These are phyloP conservation scores for Isatis tinctoria DNA, from an alignment of 345 rosid species.

Conservation along the genomic window DNA sequence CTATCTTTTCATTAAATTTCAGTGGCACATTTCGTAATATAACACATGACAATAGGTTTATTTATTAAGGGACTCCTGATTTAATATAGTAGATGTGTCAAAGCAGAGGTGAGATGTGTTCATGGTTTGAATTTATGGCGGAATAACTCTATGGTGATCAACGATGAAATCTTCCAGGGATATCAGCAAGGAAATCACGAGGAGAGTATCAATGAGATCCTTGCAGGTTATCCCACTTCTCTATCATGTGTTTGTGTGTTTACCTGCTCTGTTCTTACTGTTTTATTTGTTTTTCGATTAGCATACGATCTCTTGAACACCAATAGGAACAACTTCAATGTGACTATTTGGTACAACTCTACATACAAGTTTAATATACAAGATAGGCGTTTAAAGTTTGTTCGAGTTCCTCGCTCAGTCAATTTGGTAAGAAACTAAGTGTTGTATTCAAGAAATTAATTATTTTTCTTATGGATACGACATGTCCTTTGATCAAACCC, in stretches of 20 bases:
- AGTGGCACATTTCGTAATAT: too few species aligned
- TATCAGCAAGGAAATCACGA: constrained; percentile 56
- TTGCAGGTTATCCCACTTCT: constrained; percentile 51
- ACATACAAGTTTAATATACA: constrained; percentile 36
- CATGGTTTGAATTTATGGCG: constrained; percentile 58
- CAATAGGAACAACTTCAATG: constrained; percentile 6
- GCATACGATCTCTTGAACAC: constrained; percentile 87
- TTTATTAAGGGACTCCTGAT: too few species aligned
- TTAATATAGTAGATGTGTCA: too few species aligned
- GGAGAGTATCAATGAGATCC: constrained; percentile 50
- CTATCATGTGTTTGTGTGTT: constrained; percentile 2
- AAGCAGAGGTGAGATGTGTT: constrained; percentile 21
- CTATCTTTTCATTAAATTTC: too few species aligned
- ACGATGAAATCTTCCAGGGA: constrained; percentile 65
- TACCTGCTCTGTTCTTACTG: not conserved
- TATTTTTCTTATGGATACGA: not conserved
- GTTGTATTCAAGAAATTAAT: constrained; percentile 2
- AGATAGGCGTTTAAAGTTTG: constrained; percentile 18
- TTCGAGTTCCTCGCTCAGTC: constrained; percentile 66
- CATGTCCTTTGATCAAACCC: not conserved
- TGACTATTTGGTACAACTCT: constrained; percentile 67
- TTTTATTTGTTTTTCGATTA: constrained; percentile 32
- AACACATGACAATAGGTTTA: too few species aligned
- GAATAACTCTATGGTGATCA: constrained; percentile 55
- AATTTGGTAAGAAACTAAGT: constrained; percentile 60